Conservation (phyloP, 73 alveolate genomes). For the Paramecium sexaurelia region DNA sequence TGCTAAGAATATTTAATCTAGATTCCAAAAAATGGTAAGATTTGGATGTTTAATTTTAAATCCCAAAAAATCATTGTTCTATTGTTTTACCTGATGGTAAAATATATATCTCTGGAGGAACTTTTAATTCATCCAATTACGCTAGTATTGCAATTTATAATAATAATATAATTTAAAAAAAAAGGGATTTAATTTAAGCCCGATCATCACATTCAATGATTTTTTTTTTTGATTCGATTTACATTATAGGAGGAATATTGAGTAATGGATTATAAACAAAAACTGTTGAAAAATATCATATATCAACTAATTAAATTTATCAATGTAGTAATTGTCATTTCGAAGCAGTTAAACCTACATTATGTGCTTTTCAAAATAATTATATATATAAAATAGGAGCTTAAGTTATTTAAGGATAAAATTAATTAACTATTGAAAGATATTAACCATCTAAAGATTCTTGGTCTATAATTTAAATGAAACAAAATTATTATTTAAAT, state of each 20-base stretch:
- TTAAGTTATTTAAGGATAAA: neutral
- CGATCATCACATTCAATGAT: neutral
- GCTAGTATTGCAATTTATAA: neutral
- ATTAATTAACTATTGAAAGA: neutral
- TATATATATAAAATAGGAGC: slow-evolving; percentile 37
- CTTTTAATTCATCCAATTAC: neutral
- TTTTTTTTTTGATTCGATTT: neutral
- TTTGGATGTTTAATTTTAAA: neutral
- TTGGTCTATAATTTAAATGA: neutral
- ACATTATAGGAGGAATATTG: slow-evolving; percentile 19
- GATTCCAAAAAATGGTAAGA: neutral
- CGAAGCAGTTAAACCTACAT: neutral
- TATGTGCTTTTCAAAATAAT: neutral
- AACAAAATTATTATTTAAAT: neutral
- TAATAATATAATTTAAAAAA: neutral
- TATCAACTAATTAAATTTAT: neutral
- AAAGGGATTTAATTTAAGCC: neutral
- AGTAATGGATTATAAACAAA: neutral
- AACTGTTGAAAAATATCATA: neutral
- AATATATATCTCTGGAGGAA: slow-evolving; percentile 53
- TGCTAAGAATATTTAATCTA: neutral
- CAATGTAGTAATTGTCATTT: neutral
- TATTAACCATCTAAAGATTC: neutral
- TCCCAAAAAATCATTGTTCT: slow-evolving; percentile 28
- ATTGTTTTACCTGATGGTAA: slow-evolving; percentile 31